These are phyloP conservation scores for Colletotrichum sp. DNA, from an alignment of 2,329 filamentous ascomycete genomes.

Conservation along the genomic window DNA sequence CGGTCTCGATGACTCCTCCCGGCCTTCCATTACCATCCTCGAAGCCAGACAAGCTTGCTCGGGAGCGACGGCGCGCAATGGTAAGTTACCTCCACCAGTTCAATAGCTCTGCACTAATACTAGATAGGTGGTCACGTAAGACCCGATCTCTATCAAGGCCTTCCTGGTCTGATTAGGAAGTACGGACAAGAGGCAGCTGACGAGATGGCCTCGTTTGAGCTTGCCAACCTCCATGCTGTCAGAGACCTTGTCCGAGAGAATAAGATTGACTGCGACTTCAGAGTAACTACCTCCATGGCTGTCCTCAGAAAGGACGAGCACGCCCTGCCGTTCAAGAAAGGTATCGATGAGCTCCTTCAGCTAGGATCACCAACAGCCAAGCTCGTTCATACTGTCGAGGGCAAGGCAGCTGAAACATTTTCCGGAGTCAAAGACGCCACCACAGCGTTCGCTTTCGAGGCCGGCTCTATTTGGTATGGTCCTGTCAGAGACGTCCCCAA, in stretches of 20 bases:
- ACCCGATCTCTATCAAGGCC: constrained; percentile 12
- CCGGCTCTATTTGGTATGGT: constrained; percentile 43
- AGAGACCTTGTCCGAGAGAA: constrained; percentile 7
- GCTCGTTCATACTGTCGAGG: constrained; percentile 10
- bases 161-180: background rate
- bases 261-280: constrained; percentile 19
- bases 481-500: background rate
- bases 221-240: constrained; percentile 17
- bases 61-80: constrained; percentile 19
- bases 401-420: constrained; percentile 32
- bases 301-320: background rate
- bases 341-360: background rate
- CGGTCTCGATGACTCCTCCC: background rate
- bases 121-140: constrained; percentile 13
- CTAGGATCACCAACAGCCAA: constrained; percentile 4
- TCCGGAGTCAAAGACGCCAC: constrained; percentile 41
- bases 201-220: constrained; percentile 27
- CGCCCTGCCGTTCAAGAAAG: constrained; percentile 26
- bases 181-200: constrained; percentile 26
- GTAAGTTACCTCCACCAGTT: background rate
- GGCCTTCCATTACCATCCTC: constrained; percentile 10
- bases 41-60: constrained; percentile 22
- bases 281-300: constrained; percentile 7
- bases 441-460: constrained; percentile 33
- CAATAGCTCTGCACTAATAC: background rate